Base-by-base conservation (phyloP, 129 eudicot species). In the Smallanthus sonchifolius region DNA sequence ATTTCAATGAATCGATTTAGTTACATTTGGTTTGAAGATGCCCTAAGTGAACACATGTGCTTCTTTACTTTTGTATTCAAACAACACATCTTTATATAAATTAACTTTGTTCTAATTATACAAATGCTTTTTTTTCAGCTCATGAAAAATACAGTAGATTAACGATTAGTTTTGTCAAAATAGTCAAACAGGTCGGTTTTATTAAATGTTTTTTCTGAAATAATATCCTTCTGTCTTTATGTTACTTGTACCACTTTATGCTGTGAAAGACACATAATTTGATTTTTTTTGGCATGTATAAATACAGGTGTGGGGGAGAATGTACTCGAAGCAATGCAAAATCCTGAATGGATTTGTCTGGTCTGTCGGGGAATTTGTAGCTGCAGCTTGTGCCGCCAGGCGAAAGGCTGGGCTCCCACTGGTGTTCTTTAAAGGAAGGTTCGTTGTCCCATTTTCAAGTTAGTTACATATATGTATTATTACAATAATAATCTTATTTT, bases 341-440 rank as follows among this genome's bases (percentile, higher is more conserved):
- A 91, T 68, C 98, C 97, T 0, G 67, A 90, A 30, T 94, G 98
- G 98, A 82, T 88, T 67, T 94, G 97, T 84, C 97, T 97, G 0
- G 86, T 79, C 17, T 94, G 97, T 77, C 97, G 98, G 65, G 98
- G 91, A 62, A 94, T 94, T 76, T 94, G 98, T 70, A 94, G 91
- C 86, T 94, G 98, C 83, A 94, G 98, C 65, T 88, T 94, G 81
- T 90, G 98, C 75, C 82, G 98, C 65, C 87, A 88, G 44, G 96
- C 96, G 34, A 94, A 94, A 85, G 98, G 98, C 38, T 88, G 96
- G 98, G 75, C 93, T 62, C 87, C 98, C 38, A 94, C 98, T 0
- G 98, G 97, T n/a, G 0, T 62, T 10, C 75, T 94, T 48, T 93
- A 90, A 75, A 81, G 30, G 3, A 59, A 10, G 32, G 11, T 8